Base-by-base conservation (phyloP, 495 filamentous ascomycete genomes). In the Trichocladium antarcticum region DNA sequence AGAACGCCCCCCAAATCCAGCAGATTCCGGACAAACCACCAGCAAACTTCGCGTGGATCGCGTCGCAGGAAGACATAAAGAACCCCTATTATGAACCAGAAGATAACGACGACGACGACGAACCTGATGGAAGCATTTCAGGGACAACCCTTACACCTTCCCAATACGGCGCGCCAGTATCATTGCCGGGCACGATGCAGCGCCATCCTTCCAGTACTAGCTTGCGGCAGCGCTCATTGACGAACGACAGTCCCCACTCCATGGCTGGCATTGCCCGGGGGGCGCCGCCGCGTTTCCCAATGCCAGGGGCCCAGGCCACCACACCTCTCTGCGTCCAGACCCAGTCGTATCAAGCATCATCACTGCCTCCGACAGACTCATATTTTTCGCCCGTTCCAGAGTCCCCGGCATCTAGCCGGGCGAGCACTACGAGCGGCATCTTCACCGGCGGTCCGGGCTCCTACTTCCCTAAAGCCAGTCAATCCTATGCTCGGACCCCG, bases 371-470 rank as follows among this genome's bases (percentile, higher is more conserved):
- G 58, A 45, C 15, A 21, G 79, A 83, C 40, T 95, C 89, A 7
- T 96, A 95, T 62, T 98, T 98, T 63, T 96, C 90, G 1, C 92
- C 92, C 1, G 76, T 80, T 9, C 77, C 75, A 11, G 89, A 96
- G 48, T 89, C 89, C 1, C 88, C 92, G 16, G 77, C 74, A 11
- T 93, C 87, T 1, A 84, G 83, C 6, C 78, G 89, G 39, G 87
- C 87, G 7, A 94, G 84, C 66, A 73, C 69, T 6, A 64, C 71
- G 4, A 73, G 71, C 42, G 65, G 67, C 15, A 66, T 75, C 49
- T 92, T 86, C 45, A 77, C 78, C 2, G 74, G n/a, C n/a, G n/a
- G 73, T 29, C 74, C 63, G 0, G 63, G 77, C 50, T 89, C 83
- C 58, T 78, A 81, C 6, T 95, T 93, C 60, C 81, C 89, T 42